Evolutionary conservation across 768 basidiomycete genomes (phyloP), one percentile per base, ranked within the genome.

Genomic region (Podaxis rugospora): DNA sequence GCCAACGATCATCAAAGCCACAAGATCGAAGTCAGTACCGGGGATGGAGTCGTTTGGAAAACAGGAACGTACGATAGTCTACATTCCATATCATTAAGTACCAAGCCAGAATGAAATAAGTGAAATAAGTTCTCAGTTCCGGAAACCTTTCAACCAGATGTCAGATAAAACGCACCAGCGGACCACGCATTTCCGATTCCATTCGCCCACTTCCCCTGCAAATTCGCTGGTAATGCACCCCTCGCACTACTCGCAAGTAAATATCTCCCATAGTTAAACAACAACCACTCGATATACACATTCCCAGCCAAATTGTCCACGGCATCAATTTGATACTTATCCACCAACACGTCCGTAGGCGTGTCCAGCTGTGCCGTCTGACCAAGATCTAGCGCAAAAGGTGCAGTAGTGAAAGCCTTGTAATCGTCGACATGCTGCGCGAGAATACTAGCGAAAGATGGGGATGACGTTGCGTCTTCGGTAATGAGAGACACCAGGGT

Each of bases 241-340:
- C 88, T 75, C 7, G 85, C 81, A 64, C 87, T 88, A 62, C 81
- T 80, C 27, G 78, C 75, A 21, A 90, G 75, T 66, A 91, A 66
- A 65, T 91, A 90, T 53, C 89, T 75, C 21, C 88, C 89, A 65
- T 79, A 86, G 68, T 90, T 89, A 72, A 91, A 90, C 63, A 84
- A 60, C 39, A 92, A 52, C 88, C 87, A 90, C 69, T 92, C 89
- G 25, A 92, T 64, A 67, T 90, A 90, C 35, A 79, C 66, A 63
- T 90, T 82, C 5, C 86, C 87, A 5, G 71, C 69, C 27, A 65
- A 14, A 23, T 61, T 61, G 52, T 13, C 67, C 66, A 47, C 36
- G 9, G 53, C 57, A 55, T 84, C 80, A 11, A 78, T 75, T 55
- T 76, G 66, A 66, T 92, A 92, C 52, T 75, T 73, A 1, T 72